Evolutionary conservation across 306 rosid species (phyloP), one percentile per base, ranked within the genome.

Genomic region (Prunus armeniaca): DNA sequence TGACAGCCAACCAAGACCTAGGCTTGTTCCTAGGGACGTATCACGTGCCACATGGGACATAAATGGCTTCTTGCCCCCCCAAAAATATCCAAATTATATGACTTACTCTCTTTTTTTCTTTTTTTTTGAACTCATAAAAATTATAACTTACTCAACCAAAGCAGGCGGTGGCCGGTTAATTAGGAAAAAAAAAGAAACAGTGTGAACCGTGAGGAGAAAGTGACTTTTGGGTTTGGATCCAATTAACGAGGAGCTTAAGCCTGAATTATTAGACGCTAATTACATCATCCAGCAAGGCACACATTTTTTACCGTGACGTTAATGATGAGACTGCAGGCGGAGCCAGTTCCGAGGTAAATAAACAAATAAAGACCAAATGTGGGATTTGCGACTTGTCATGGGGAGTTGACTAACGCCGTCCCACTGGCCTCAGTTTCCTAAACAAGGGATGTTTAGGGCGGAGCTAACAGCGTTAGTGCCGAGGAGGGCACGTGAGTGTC

Each of bases 41-140:
- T 74, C 80, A 78, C 80, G 75, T 82, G 80, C 74, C 86, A 69
- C 83, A 75, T 69, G 78, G 73, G 69, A 74, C 80, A 63, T 20
- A 41, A 34, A 73, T 34, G 9, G 28, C 66, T 5, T 11, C 12
- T 62, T 15, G 6, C n/a, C 30, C 43, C 71, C 78, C 11, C 8
- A 10, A 25, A 24, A 17, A 17, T 9, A 65, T 34, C 41, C 41
- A 34, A 34, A 34, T 34, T 30, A 30, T 4, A 30, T 30, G 3
- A 30, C 4, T 30, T 30, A 30, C 32, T 30, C 4, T 30, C 4
- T 30, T 30, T 5, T 30, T 30, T 30, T 30, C 0, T 3, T 28
- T 28, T 3, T 28, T 30, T 30, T 30, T 30, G 47, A 24, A 30
- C n/a, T 11, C 22, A 1, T 34, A 55, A 25, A n/a, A 28, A 22